These are phyloP conservation scores for Piromyces finnis DNA, from an alignment of 192 early-diverging fungal genomes.

Conservation along the genomic window DNA sequence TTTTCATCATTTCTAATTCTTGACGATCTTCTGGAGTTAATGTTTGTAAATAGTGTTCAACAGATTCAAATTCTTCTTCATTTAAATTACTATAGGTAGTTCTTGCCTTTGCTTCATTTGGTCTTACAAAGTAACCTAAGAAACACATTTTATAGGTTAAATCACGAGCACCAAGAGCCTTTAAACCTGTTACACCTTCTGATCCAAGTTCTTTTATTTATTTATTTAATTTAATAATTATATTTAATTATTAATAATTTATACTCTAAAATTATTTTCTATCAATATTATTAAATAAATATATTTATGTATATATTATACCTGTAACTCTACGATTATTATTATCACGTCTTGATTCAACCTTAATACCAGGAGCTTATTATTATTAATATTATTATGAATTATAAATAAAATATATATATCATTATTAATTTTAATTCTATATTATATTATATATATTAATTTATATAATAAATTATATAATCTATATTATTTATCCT, in stretches of 20 bases:
- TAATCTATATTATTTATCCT: too few relatives aligned
- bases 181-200: slow-evolving; percentile 70
- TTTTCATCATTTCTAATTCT: slow-evolving; percentile 51
- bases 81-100: slow-evolving; percentile 21
- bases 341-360: not conserved
- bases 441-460: too few relatives aligned
- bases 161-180: slow-evolving; percentile 76
- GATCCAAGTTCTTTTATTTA: slow-evolving; percentile 35
- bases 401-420: too few relatives aligned
- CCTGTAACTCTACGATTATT: not conserved
- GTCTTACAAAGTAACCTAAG: slow-evolving; percentile 62
- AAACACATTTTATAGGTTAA: slow-evolving; percentile 86
- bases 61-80: slow-evolving; percentile 40
- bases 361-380: not conserved
- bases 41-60: slow-evolving; percentile 18
- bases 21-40: slow-evolving; percentile 11
- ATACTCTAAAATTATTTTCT: too few relatives aligned
- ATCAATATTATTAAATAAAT: too few relatives aligned
- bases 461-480: too few relatives aligned
- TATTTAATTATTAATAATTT: too few relatives aligned
- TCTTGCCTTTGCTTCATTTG: slow-evolving; percentile 18
- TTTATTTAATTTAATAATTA: too few relatives aligned
- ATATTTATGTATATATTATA: too few relatives aligned
- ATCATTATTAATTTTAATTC: too few relatives aligned
- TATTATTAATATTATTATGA: too few relatives aligned